Percentiles rank a stretch among this genome's conserved stretches.
phyloP scores from a whole-genome alignment of 176 grass and related monocot species.

The Zea luxurians region DNA sequence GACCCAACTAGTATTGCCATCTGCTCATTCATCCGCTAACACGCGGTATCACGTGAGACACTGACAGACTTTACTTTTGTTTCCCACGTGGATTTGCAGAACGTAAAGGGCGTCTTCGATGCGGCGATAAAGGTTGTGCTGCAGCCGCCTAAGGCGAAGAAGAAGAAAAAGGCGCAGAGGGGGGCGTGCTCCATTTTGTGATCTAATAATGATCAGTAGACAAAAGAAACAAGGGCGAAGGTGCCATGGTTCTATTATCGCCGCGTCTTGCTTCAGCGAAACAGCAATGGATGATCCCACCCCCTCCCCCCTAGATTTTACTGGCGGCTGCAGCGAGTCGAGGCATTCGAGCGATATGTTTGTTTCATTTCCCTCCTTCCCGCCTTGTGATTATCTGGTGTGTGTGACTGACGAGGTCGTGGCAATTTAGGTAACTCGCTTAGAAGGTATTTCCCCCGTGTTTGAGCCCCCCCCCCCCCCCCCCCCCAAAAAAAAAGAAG shows the following conservation, averaged over 20 bases:
- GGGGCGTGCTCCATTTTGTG: slow-evolving; percentile 78
- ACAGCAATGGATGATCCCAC: slow-evolving; percentile 29
- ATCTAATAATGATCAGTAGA: slow-evolving; percentile 59
- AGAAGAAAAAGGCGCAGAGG: slow-evolving; percentile 71
- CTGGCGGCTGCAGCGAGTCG: slow-evolving; percentile 62
- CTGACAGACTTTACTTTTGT: slow-evolving; percentile 16
- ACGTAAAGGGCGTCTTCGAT: slow-evolving; percentile 76
- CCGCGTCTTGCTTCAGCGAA: slow-evolving; percentile 58
- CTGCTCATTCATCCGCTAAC: slow-evolving; percentile 19
- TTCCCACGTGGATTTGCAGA: slow-evolving; percentile 44
- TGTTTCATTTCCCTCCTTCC: slow-evolving; percentile 58
- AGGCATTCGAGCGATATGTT: slow-evolving; percentile 56
- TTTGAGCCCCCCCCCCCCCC: slow-evolving; percentile 21
- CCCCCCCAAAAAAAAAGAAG: slow-evolving; percentile 31
- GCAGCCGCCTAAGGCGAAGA: slow-evolving; percentile 71
- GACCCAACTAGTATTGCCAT: slow-evolving; percentile 71
- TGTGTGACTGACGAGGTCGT: slow-evolving; percentile 58
- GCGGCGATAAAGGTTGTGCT: slow-evolving; percentile 80
- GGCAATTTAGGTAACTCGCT: slow-evolving; percentile 69
- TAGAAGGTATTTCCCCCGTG: slow-evolving; percentile 60
- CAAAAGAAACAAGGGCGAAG: slow-evolving; percentile 57
- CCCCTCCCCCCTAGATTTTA: slow-evolving; percentile 31
- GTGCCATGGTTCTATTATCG: slow-evolving; percentile 58
- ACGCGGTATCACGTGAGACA: background rate
- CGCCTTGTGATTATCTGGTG: slow-evolving; percentile 64